phyloP scores from a whole-genome alignment of 129 eudicot species.

The Ambrosia trifida region DNA sequence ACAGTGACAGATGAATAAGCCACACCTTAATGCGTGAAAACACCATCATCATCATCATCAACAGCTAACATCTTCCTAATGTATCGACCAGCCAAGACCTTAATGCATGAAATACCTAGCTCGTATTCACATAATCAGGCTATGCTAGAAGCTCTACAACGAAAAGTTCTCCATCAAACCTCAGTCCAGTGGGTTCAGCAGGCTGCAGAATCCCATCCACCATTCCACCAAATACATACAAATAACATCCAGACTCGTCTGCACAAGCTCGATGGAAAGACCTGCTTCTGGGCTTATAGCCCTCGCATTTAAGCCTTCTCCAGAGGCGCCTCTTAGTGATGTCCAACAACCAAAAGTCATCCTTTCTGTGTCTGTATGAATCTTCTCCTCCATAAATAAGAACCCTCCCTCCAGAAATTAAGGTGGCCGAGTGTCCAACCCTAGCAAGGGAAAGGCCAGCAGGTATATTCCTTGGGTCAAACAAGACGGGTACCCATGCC shows the following conservation, averaged over 20 bases:
- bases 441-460: slow-evolving; percentile 73
- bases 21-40: no score
- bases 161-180: slow-evolving; percentile 80
- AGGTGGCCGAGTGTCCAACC: slow-evolving; percentile 95
- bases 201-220: slow-evolving; percentile 76
- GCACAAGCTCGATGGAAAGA: slow-evolving; percentile 91
- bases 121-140: not conserved
- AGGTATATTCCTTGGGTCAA: slow-evolving; percentile 49
- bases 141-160: slow-evolving; percentile 59
- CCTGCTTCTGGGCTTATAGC: slow-evolving; percentile 60
- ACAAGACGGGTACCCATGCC: slow-evolving; percentile 61
- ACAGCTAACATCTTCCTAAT: slow-evolving; percentile 17
- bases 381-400: slow-evolving; percentile 96
- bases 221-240: slow-evolving; percentile 95
- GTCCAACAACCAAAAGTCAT: slow-evolving; percentile 93
- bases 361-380: slow-evolving; percentile 70
- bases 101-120: not conserved
- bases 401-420: slow-evolving; percentile 64
- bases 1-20: no score
- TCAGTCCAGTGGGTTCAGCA: slow-evolving; percentile 64
- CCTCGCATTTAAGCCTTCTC: slow-evolving; percentile 60
- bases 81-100: slow-evolving; percentile 10
- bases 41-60: not conserved
- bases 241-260: slow-evolving; percentile 62
- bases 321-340: slow-evolving; percentile 46